Conservation (phyloP, 345 rosid species). For the Hibiscus syriacus region DNA sequence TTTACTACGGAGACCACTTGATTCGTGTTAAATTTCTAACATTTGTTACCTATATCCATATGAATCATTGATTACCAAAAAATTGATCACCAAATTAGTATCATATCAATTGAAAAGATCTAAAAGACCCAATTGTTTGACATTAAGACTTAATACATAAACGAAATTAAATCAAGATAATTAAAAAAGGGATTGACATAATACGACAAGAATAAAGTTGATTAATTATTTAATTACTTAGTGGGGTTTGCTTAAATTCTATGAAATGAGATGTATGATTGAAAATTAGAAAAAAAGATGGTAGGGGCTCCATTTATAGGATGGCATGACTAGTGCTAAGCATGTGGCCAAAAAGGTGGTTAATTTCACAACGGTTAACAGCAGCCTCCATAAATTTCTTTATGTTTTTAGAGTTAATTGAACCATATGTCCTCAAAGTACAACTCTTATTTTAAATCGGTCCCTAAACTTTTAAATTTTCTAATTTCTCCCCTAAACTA, state of each 20-base stretch:
- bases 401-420: too few species aligned
- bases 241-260: not conserved
- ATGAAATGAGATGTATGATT: not conserved
- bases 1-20: too few species aligned
- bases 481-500: too few species aligned
- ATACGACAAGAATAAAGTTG: not conserved
- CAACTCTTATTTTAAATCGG: too few species aligned
- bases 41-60: too few species aligned
- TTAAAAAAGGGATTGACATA: not conserved
- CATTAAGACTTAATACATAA: not conserved
- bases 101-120: not conserved
- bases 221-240: not conserved
- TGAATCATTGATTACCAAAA: too few species aligned
- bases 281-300: not conserved
- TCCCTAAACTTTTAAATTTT: too few species aligned
- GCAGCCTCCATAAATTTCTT: not conserved
- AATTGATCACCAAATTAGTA: not conserved
- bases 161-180: not conserved
- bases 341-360: conserved; percentile 9
- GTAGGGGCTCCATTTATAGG: too few species aligned
- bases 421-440: too few species aligned
- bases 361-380: not conserved
- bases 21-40: too few species aligned
- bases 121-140: not conserved
- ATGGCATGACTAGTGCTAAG: conserved; percentile 11